phyloP scores from a whole-genome alignment of 2,329 filamentous ascomycete species.

The Fusarium temperatum region DNA sequence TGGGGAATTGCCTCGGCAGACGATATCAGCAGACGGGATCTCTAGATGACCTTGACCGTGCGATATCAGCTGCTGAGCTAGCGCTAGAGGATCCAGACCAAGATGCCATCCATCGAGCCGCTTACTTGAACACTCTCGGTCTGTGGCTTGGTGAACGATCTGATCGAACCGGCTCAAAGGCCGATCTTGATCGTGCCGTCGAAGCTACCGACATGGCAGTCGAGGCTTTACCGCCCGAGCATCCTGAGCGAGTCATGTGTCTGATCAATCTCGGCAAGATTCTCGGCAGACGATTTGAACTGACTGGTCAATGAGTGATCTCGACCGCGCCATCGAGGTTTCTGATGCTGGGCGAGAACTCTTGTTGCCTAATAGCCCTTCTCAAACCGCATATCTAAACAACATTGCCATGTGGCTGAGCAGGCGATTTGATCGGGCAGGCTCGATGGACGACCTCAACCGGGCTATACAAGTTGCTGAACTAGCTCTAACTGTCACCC shows the following conservation, averaged over 20 bases:
- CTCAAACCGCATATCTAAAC: background rate
- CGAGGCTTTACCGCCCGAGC: background rate
- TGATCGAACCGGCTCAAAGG: background rate
- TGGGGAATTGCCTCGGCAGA: background rate
- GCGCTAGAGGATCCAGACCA: background rate
- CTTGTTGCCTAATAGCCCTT: background rate
- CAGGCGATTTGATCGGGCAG: background rate
- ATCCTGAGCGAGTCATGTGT: background rate
- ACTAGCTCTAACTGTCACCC: background rate
- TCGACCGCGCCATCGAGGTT: fast-evolving
- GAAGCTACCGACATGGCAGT: background rate
- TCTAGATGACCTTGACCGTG: background rate
- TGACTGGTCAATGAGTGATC: background rate
- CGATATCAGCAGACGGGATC: background rate
- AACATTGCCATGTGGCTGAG: background rate
- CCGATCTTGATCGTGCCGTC: background rate
- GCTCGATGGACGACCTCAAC: background rate
- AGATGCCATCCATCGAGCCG: background rate
- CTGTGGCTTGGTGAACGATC: background rate
- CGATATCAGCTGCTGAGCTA: background rate
- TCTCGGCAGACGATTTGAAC: background rate
- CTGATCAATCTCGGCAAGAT: background rate
- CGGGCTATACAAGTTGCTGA: background rate
- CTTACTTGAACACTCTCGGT: background rate
- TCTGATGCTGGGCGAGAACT: background rate